Conservation (phyloP, 2,329 filamentous ascomycete genomes). For the Tolypocladium capitatum region DNA sequence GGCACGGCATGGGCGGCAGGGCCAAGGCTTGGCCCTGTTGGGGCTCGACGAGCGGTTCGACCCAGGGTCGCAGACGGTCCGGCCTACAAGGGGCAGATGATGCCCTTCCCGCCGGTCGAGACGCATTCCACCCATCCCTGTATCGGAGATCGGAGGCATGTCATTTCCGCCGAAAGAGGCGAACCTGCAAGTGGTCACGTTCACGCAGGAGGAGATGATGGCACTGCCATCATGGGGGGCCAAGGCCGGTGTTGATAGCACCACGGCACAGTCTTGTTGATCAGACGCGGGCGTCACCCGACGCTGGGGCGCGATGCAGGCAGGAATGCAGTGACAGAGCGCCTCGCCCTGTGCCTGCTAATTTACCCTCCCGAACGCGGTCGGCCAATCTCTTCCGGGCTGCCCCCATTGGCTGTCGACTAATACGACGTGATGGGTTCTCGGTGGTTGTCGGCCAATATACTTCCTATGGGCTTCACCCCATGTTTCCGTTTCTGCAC, state of each 20-base stretch:
- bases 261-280: background rate
- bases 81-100: slow-evolving; percentile 30
- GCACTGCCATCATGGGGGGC: no score
- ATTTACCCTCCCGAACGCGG: background rate
- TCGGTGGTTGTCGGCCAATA: background rate
- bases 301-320: background rate
- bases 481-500: background rate
- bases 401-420: no score
- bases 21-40: no score
- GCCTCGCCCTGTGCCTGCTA: background rate
- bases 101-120: slow-evolving; percentile 28
- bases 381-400: background rate
- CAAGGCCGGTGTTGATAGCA: no score
- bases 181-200: slow-evolving; percentile 30
- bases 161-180: no score
- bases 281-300: background rate
- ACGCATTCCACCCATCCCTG: no score
- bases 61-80: slow-evolving; percentile 32
- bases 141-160: slow-evolving; percentile 17
- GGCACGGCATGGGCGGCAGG: no score
- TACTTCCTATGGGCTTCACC: no score
- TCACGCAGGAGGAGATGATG: slow-evolving; percentile 36
- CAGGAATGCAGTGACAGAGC: background rate
- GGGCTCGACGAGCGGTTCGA: slow-evolving; percentile 26
- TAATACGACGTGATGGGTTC: background rate